Conservation (phyloP, 176 grass and related monocot species). For the Avena atlantica region DNA sequence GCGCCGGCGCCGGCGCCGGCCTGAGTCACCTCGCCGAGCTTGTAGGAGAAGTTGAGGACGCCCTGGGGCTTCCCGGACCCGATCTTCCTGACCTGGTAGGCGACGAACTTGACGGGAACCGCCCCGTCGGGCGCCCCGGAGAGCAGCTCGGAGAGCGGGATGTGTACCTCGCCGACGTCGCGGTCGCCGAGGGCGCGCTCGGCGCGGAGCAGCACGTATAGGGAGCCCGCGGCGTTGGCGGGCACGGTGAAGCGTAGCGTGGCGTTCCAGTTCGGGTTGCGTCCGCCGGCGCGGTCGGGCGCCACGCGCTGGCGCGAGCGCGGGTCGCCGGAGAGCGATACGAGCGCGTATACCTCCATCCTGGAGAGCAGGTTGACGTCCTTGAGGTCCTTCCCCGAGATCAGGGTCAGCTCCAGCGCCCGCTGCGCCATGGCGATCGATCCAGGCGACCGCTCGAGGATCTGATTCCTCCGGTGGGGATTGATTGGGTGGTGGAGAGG, state of each 20-base stretch:
- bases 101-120: slow-evolving; percentile 56
- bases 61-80: slow-evolving; percentile 75
- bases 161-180: slow-evolving; percentile 78
- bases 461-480: background rate
- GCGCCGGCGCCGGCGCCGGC: background rate
- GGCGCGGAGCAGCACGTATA: slow-evolving; percentile 70
- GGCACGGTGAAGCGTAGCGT: slow-evolving; percentile 59
- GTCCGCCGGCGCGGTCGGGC: slow-evolving; percentile 62
- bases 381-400: slow-evolving; percentile 86
- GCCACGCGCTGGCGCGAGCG: slow-evolving; percentile 51
- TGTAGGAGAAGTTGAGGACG: slow-evolving; percentile 83
- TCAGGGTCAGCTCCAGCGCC: slow-evolving; percentile 71
- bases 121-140: slow-evolving; percentile 42
- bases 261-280: slow-evolving; percentile 78
- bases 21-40: slow-evolving; percentile 57
- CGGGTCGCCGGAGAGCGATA: slow-evolving; percentile 67
- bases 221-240: background rate
- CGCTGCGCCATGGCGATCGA: slow-evolving; percentile 58
- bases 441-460: no score
- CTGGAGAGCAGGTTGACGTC: slow-evolving; percentile 74
- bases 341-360: slow-evolving; percentile 84
- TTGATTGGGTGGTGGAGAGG: background rate
- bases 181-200: slow-evolving; percentile 75
- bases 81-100: slow-evolving; percentile 73
- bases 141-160: slow-evolving; percentile 79